Conservation (phyloP, 768 basidiomycete genomes). For the Boletus insuetus region DNA sequence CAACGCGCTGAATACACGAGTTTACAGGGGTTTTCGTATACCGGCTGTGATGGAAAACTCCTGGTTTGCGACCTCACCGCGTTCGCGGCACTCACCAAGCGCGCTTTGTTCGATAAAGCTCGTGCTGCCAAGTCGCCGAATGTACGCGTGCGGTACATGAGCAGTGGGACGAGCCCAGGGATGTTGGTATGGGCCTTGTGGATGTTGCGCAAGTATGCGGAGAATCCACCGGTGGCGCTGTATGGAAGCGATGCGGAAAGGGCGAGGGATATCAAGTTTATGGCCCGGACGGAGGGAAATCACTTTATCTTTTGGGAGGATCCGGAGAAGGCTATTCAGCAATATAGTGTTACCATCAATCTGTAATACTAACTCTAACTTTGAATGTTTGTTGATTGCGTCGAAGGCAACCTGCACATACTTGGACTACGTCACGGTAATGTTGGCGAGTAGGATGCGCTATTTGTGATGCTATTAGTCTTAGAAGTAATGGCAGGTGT, state of each 20-base stretch:
- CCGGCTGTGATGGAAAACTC: constrained; percentile 15
- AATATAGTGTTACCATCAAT: no score
- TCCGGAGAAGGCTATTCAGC: no score
- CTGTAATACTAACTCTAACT: no score
- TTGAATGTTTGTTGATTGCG: no score
- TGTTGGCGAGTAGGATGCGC: no score
- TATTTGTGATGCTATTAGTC: neutral
- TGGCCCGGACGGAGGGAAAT: no score
- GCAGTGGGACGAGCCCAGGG: constrained; percentile 12
- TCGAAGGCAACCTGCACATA: no score
- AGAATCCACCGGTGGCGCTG: neutral
- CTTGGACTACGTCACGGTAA: no score
- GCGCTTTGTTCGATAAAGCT: constrained; percentile 17
- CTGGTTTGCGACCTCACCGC: constrained; percentile 6
- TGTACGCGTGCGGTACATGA: constrained; percentile 20
- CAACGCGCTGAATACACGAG: constrained; percentile 13
- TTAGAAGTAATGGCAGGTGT: no score
- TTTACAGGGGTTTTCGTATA: neutral
- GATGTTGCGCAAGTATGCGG: constrained; percentile 8
- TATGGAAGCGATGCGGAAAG: no score
- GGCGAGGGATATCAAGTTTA: no score
- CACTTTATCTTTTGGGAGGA: no score
- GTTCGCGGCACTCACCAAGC: constrained; percentile 9
- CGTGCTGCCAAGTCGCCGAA: constrained; percentile 5
- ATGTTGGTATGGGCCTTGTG: constrained; percentile 9